Evolutionary conservation across 768 basidiomycete genomes (phyloP), one percentile per base, ranked within the genome.

Genomic region (Auriscalpium orientale): DNA sequence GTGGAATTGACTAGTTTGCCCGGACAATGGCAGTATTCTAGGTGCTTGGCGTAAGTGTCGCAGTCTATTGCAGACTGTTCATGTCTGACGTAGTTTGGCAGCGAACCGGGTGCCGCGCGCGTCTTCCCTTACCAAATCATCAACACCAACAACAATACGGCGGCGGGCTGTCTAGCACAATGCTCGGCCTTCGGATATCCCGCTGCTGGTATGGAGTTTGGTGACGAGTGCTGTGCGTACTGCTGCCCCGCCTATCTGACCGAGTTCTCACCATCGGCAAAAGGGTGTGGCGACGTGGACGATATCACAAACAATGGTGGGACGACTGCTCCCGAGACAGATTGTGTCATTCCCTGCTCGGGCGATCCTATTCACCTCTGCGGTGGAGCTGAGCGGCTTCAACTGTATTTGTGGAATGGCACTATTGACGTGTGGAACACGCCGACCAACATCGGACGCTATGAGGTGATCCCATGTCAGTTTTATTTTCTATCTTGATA

Each of bases 171-270:
- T 64, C 72, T 90, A 61, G 76, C 68, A 46, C 85, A 83, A 65
- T 91, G 90, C 61, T 76, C 81, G 13, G 74, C 76, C 1, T 90
- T 81, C 60, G 90, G 90, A 8, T 92, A 80, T 64, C 76, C 84
- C 1, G 87, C 79, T 43, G 82, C 82, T 33, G 89, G 86, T 22
- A 72, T 84, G 57, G 89, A 85, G 71, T 87, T 75, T 51, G 84
- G 79, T 13, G 65, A 83, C 58, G 84, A 89, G 64, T 91, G 89
- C 73, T 90, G 87, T 87, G 63, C 3, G 22, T 55, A 6, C 46
- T 52, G 15, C 34, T 16, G 28, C 2, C 55, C 6, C 9, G 20
- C 28, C 16, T 8, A 49, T 13, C 16, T 12, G 8, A 50, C 34
- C 35, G 18, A 40, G 43, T 33, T 22, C n/a, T 22, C 36, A 48